Percentiles rank a stretch among this genome's conserved stretches.
Evolutionary conservation across 148 eudicot species (phyloP).

Genomic region (Heliamphora exappendiculata): DNA sequence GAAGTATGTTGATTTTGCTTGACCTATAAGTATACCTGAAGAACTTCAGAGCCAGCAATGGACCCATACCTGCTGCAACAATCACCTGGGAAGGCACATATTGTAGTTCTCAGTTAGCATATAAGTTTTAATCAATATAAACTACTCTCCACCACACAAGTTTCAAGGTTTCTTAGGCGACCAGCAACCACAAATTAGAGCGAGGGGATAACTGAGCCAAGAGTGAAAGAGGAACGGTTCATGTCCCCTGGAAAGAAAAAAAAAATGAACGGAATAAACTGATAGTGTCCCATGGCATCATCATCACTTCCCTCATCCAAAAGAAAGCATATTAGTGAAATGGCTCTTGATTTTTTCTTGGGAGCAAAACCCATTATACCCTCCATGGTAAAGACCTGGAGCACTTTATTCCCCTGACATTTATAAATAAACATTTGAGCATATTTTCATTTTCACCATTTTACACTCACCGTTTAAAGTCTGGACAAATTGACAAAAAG

Average conservation of each 20-base stretch:
- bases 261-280: too few species aligned
- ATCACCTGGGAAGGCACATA: constrained; percentile 51
- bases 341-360: neutral
- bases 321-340: neutral
- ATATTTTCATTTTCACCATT: too few species aligned
- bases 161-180: neutral
- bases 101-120: constrained; percentile 19
- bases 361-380: too few species aligned
- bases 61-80: constrained; percentile 90
- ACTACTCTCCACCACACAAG: neutral
- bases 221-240: too few species aligned
- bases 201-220: neutral
- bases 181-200: neutral
- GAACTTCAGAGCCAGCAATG: constrained; percentile 79
- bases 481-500: too few species aligned
- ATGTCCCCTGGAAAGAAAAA: too few species aligned
- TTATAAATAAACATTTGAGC: too few species aligned
- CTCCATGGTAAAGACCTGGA: too few species aligned
- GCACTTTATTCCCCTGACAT: too few species aligned
- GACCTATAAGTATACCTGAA: constrained; percentile 85
- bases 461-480: too few species aligned
- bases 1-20: constrained; percentile 88
- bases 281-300: too few species aligned
- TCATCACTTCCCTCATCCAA: neutral
- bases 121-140: neutral